Evolutionary conservation across 2,329 filamentous ascomycete species (phyloP).

Genomic region (Alternaria rosae): DNA sequence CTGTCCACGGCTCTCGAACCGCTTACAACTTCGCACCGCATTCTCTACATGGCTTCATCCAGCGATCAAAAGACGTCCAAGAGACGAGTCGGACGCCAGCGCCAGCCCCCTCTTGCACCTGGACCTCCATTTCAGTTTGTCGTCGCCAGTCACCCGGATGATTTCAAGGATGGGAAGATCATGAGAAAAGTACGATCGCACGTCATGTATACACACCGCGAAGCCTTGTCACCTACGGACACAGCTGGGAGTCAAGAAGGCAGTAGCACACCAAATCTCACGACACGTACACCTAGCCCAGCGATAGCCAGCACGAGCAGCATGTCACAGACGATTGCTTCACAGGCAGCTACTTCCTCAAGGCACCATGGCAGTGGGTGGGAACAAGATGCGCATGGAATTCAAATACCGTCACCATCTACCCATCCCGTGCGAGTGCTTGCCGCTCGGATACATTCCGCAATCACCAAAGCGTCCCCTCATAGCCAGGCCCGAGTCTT

Average conservation of each 20-base stretch:
- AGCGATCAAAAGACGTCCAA: conserved; percentile 31
- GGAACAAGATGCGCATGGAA: conserved; percentile 26
- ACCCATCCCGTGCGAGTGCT: conserved; percentile 30
- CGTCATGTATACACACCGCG: conserved; percentile 49
- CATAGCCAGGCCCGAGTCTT: conserved; percentile 33
- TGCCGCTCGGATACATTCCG: conserved; percentile 34
- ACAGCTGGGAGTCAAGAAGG: conserved; percentile 24
- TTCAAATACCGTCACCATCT: conserved; percentile 29
- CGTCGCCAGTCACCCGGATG: conserved; percentile 44
- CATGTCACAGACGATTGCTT: conserved; percentile 16
- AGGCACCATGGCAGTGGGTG: conserved; percentile 23
- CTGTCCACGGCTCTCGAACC: not conserved
- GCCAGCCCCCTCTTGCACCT: conserved; percentile 42
- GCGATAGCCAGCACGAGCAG: conserved; percentile 23
- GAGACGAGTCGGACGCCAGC: conserved; percentile 39
- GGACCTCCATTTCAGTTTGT: conserved; percentile 45
- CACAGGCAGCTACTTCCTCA: conserved; percentile 12
- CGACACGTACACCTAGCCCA: conserved; percentile 36
- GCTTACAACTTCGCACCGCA: not conserved
- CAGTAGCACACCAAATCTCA: conserved; percentile 14
- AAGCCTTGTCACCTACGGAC: conserved; percentile 25
- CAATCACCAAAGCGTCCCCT: conserved; percentile 28
- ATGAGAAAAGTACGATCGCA: conserved; percentile 48
- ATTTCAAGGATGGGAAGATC: conserved; percentile 40
- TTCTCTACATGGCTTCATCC: conserved; percentile 27